Percentiles rank a stretch among this genome's conserved stretches.
Conservation (phyloP, 139 green algal species). For the Picochlorum sp. region DNA sequence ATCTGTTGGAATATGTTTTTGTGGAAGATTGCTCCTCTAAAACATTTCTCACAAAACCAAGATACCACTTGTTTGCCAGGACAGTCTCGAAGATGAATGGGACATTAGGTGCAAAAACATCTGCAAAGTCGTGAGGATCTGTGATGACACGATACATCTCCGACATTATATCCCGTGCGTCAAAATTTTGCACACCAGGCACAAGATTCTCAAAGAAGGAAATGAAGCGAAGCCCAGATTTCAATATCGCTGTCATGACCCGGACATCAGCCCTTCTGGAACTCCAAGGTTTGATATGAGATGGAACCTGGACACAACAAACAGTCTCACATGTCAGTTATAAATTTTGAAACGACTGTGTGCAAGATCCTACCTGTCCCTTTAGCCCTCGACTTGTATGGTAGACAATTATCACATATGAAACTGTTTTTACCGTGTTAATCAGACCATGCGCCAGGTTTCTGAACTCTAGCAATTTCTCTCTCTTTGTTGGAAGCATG, state of each 20-base stretch:
- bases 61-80: constrained; percentile 36
- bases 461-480: constrained; percentile 8
- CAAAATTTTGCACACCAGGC: constrained; percentile 10
- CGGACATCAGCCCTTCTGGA: constrained; percentile 13
- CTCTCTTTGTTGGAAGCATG: constrained; percentile 4
- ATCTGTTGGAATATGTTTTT: constrained; percentile 19
- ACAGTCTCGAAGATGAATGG: constrained; percentile 42
- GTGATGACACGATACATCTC: constrained; percentile 72
- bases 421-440: constrained; percentile 29
- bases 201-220: constrained; percentile 3
- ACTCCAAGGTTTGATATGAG: constrained; percentile 21
- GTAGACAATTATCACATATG: constrained; percentile 27
- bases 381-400: constrained; percentile 25
- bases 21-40: constrained; percentile 14
- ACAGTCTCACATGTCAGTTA: constrained; percentile 8
- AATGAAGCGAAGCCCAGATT: constrained; percentile 10
- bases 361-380: neutral
- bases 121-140: constrained; percentile 74
- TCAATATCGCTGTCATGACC: constrained; percentile 22
- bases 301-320: constrained; percentile 9
- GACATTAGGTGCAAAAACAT: constrained; percentile 66
- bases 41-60: constrained; percentile 36
- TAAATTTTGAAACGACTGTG: neutral
- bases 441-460: constrained; percentile 38
- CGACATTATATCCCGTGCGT: constrained; percentile 68